Conservation (phyloP, 345 rosid genomes). For the Bruguiera sexangula region DNA sequence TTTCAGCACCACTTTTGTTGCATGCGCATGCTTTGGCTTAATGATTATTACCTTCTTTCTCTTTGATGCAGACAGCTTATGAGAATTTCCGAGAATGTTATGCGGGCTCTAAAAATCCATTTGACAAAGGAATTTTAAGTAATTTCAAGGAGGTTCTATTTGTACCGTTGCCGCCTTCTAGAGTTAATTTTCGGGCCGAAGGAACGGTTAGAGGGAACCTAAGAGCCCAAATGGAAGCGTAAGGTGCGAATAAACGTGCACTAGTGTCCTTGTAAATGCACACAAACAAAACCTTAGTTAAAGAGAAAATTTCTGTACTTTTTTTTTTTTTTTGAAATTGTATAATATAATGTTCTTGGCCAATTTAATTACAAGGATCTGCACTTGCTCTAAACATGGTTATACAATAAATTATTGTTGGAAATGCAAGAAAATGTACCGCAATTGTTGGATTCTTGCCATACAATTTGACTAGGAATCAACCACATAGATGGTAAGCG, state of each 20-base stretch:
- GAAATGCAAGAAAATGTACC: too few relatives aligned
- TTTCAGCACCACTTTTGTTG: not conserved
- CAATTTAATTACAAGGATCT: too few relatives aligned
- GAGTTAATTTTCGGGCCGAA: constrained; percentile 38
- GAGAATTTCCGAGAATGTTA: constrained; percentile 32
- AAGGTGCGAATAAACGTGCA: not conserved
- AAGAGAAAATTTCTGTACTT: too few relatives aligned
- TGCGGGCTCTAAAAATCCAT: constrained; percentile 23
- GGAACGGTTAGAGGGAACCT: constrained; percentile 5
- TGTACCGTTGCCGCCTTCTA: constrained; percentile 24
- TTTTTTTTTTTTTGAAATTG: too few relatives aligned
- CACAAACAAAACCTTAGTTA: too few relatives aligned
- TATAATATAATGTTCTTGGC: too few relatives aligned
- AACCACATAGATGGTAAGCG: too few relatives aligned
- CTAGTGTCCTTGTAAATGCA: too few relatives aligned
- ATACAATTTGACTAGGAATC: too few relatives aligned
- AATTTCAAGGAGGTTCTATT: constrained; percentile 29
- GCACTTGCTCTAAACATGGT: too few relatives aligned
- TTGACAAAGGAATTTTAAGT: constrained; percentile 23
- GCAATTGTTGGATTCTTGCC: too few relatives aligned
- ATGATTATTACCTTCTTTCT: not conserved
- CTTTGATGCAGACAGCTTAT: constrained; percentile 30
- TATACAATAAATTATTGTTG: too few relatives aligned
- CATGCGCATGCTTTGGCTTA: not conserved
- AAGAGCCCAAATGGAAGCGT: not conserved